Percentiles rank a stretch among this genome's conserved stretches.
phyloP scores from a whole-genome alignment of 768 basidiomycete genomes.

The Termitomyces sp. region DNA sequence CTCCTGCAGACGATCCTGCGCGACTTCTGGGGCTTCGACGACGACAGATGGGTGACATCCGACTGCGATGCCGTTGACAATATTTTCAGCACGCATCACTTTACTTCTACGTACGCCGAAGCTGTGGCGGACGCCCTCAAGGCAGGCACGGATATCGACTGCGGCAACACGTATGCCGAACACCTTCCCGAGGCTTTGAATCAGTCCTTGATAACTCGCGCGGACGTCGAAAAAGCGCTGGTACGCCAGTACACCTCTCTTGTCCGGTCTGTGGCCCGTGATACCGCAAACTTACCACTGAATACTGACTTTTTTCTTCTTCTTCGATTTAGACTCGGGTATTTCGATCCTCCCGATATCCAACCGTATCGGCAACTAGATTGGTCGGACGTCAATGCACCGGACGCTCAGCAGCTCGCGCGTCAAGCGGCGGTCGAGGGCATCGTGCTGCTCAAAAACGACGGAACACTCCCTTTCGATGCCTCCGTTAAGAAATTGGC shows the following conservation, averaged over 20 bases:
- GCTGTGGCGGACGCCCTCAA: conserved; percentile 45
- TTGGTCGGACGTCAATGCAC: conserved; percentile 44
- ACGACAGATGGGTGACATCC: conserved; percentile 48
- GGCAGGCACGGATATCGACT: conserved; percentile 51
- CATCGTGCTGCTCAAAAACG: conserved; percentile 59
- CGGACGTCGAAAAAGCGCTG: conserved; percentile 36
- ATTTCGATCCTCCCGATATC: conserved; percentile 43
- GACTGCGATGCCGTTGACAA: conserved; percentile 53
- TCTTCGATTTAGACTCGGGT: conserved; percentile 36
- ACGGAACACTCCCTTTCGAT: conserved; percentile 49
- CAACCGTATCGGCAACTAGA: conserved; percentile 47
- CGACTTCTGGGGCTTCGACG: conserved; percentile 45
- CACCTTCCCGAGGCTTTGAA: conserved; percentile 44
- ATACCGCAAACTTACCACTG: not conserved
- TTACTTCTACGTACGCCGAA: conserved; percentile 34
- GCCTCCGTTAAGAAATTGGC: conserved; percentile 41
- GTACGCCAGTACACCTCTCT: conserved; percentile 47
- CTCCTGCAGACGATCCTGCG: conserved; percentile 46
- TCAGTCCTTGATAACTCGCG: conserved; percentile 38
- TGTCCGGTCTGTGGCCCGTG: conserved; percentile 33
- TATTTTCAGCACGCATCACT: conserved; percentile 46
- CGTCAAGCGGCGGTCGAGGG: conserved; percentile 47
- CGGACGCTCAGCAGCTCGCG: conserved; percentile 40
- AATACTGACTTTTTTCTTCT: conserved; percentile 3
- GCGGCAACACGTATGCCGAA: conserved; percentile 39